Conservation (phyloP, 2,329 filamentous ascomycete species). For the Phaeomoniella chlamydospora region DNA sequence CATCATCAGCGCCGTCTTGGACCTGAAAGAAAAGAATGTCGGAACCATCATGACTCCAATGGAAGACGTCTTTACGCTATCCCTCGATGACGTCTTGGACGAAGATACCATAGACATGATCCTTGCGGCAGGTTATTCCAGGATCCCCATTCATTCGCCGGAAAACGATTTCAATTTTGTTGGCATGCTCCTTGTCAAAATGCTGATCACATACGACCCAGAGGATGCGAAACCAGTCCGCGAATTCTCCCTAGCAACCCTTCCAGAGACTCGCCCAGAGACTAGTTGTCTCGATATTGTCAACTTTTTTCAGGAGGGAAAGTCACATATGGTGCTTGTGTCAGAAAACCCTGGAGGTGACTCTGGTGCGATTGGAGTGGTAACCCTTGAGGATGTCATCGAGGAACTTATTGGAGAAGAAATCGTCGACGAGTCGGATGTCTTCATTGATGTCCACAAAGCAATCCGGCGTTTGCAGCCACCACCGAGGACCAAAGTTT, state of each 20-base stretch:
- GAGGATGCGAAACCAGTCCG: conserved; percentile 77
- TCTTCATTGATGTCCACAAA: conserved; percentile 97
- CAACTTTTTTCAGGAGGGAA: conserved; percentile 99
- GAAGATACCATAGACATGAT: conserved; percentile 92
- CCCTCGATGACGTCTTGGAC: conserved; percentile 84
- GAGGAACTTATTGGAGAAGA: conserved; percentile 98
- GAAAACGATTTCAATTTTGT: conserved; percentile 80
- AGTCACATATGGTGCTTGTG: conserved; percentile 96
- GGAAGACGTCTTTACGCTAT: conserved; percentile 92
- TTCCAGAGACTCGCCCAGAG: conserved; percentile 87
- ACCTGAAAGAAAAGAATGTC: conserved; percentile 91
- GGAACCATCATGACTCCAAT: conserved; percentile 97
- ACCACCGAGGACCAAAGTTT: conserved; percentile 52
- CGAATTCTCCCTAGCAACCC: conserved; percentile 82
- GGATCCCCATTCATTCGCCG: conserved; percentile 84
- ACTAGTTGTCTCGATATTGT: conserved; percentile 97
- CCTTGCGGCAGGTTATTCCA: conserved; percentile 82
- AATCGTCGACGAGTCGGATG: conserved; percentile 97
- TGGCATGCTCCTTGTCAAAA: conserved; percentile 96
- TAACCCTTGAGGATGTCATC: conserved; percentile 95
- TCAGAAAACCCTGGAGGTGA: conserved; percentile 84
- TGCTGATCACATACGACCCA: conserved; percentile 95
- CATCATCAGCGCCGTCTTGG: conserved; percentile 92
- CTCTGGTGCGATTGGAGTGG: conserved; percentile 78
- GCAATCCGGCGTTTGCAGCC: conserved; percentile 81